phyloP scores from a whole-genome alignment of 805 yeast species.

The Cyberlindnera mississippiensis region DNA sequence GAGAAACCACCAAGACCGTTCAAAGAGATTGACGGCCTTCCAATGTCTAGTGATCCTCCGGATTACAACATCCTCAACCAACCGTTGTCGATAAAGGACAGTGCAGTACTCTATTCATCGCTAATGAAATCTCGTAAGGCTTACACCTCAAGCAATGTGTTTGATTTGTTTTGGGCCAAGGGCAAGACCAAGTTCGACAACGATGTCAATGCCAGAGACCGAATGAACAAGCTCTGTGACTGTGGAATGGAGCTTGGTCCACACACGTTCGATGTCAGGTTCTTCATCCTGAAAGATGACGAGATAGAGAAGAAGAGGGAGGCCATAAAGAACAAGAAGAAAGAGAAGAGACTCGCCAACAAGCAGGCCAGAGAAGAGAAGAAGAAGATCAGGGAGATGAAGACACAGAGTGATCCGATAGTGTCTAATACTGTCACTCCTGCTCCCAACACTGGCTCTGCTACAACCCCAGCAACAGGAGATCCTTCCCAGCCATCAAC shows the following conservation, averaged over 20 bases:
- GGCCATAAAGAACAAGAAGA: conserved; percentile 37
- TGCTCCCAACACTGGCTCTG: neutral
- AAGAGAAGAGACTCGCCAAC: conserved; percentile 32
- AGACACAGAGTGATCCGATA: conserved; percentile 4
- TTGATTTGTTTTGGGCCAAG: conserved; percentile 76
- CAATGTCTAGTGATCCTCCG: conserved; percentile 62
- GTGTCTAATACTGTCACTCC: neutral
- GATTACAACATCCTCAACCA: conserved; percentile 57
- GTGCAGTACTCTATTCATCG: conserved; percentile 69
- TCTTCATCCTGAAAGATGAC: conserved; percentile 85
- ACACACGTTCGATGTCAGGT: conserved; percentile 69
- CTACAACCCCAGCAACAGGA: no score
- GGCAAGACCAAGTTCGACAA: conserved; percentile 42
- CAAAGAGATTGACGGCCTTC: conserved; percentile 59
- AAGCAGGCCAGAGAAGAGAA: conserved; percentile 33
- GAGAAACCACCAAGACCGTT: conserved; percentile 48
- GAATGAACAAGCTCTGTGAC: conserved; percentile 85
- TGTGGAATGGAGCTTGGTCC: conserved; percentile 74
- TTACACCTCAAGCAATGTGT: conserved; percentile 64
- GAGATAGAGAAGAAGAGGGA: conserved; percentile 49
- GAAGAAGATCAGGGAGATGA: conserved; percentile 21
- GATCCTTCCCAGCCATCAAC: no score
- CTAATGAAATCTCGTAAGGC: conserved; percentile 67
- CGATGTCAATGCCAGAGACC: conserved; percentile 65
- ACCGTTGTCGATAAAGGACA: conserved; percentile 67